A percentile compares a stretch with the other conserved stretches of the same genome.
Evolutionary conservation across 805 yeast genomes (phyloP).

Genomic region (Pichia heedii): DNA sequence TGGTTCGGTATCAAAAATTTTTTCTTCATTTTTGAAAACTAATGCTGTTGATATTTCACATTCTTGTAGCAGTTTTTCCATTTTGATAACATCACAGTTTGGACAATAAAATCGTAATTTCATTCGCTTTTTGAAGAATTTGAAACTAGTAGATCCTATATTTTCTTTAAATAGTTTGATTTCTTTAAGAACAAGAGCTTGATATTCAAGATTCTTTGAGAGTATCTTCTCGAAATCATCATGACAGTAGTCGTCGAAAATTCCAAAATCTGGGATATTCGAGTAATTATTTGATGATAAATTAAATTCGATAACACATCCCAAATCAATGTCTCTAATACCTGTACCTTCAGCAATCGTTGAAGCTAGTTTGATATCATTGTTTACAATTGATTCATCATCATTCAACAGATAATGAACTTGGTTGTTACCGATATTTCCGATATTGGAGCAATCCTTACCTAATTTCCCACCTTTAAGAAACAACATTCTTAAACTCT

Average conservation of each 20-base stretch:
- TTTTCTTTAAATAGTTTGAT: constrained; percentile 16
- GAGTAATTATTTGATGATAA: constrained; percentile 22
- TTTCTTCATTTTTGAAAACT: constrained; percentile 4
- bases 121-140: constrained; percentile 26
- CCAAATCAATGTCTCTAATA: constrained; percentile 15
- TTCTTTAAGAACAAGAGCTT: constrained; percentile 10
- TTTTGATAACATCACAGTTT: constrained; percentile 50
- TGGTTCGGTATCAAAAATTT: not conserved
- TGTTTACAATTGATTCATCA: constrained; percentile 22
- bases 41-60: constrained; percentile 40
- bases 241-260: constrained; percentile 16
- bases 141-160: constrained; percentile 34
- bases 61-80: constrained; percentile 49
- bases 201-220: not conserved
- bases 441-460: constrained; percentile 13
- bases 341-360: constrained; percentile 22
- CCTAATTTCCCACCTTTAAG: constrained; percentile 27
- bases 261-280: constrained; percentile 16
- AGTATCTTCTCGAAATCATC: not conserved
- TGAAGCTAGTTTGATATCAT: constrained; percentile 28
- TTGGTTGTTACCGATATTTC: constrained; percentile 6
- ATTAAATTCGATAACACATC: constrained; percentile 51
- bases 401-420: constrained; percentile 7
- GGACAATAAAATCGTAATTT: constrained; percentile 50
- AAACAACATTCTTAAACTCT: constrained; percentile 33